Evolutionary conservation across 2,329 filamentous ascomycete genomes (phyloP).

Genomic region (Hypoxylon sp.): DNA sequence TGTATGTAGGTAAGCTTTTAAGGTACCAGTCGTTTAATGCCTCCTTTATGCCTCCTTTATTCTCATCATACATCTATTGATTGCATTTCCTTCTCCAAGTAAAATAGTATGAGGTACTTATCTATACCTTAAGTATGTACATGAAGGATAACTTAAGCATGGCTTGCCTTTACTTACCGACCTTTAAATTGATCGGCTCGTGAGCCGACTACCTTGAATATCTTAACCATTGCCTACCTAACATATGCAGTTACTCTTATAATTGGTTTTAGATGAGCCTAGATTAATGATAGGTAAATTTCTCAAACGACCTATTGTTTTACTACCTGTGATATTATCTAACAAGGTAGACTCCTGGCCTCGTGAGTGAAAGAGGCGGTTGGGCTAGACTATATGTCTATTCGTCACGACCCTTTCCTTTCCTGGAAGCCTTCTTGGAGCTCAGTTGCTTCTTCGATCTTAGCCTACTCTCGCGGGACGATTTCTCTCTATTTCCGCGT

Average conservation of each 20-base stretch:
- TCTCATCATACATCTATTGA: background rate
- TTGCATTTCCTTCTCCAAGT: background rate
- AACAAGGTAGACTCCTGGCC: background rate
- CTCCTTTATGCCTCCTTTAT: background rate
- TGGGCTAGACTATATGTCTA: slow-evolving; percentile 23
- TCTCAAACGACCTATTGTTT: background rate
- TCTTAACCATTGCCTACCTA: background rate
- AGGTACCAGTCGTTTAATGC: background rate
- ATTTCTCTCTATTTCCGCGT: slow-evolving; percentile 60
- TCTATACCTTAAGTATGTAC: background rate
- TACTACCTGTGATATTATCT: background rate
- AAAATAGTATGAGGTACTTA: background rate
- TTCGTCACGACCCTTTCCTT: slow-evolving; percentile 50
- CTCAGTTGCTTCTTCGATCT: slow-evolving; percentile 65
- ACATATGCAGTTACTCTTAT: background rate
- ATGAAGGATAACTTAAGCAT: background rate
- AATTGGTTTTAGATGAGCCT: background rate
- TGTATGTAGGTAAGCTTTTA: too few relatives aligned
- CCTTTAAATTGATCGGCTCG: background rate
- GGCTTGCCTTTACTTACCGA: too few relatives aligned
- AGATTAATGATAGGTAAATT: background rate
- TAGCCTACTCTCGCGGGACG: slow-evolving; percentile 62
- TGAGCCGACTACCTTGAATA: background rate
- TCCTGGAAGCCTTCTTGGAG: slow-evolving; percentile 65
- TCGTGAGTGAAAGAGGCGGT: background rate